Conservation (phyloP, 495 filamentous ascomycete species). For the Astrocystis sublimbata region DNA sequence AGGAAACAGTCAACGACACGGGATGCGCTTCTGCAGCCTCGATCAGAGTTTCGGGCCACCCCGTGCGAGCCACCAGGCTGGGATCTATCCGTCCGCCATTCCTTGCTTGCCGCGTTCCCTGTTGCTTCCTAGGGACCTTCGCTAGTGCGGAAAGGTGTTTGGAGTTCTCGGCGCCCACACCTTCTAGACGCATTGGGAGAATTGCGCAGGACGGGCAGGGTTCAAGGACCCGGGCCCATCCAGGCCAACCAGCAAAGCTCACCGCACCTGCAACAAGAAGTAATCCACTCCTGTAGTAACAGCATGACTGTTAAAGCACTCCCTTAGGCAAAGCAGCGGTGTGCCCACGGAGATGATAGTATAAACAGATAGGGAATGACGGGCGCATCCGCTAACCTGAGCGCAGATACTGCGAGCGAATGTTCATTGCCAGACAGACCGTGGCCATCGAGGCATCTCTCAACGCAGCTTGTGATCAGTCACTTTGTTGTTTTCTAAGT, state of each 20-base stretch:
- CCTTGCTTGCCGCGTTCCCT: slow-evolving; percentile 37
- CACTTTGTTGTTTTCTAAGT: slow-evolving; percentile 1
- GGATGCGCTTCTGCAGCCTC: slow-evolving; percentile 28
- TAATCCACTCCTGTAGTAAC: slow-evolving; percentile 19
- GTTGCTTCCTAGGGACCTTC: slow-evolving; percentile 13
- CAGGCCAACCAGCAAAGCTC: slow-evolving; percentile 19
- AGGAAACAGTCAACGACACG: slow-evolving; percentile 22
- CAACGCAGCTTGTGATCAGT: neutral
- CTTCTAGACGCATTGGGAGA: slow-evolving; percentile 23
- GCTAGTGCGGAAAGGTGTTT: slow-evolving; percentile 32
- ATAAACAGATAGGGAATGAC: neutral
- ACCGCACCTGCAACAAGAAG: slow-evolving; percentile 18
- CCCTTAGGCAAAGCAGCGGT: slow-evolving; percentile 37
- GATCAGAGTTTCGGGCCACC: slow-evolving; percentile 40
- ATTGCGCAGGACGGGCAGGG: slow-evolving; percentile 18
- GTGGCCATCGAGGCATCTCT: neutral
- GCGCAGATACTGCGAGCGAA: neutral
- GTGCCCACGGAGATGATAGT: slow-evolving; percentile 19
- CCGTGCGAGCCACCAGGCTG: slow-evolving; percentile 37
- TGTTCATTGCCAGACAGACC: neutral
- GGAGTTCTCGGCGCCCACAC: slow-evolving; percentile 16
- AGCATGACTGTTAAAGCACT: slow-evolving; percentile 19
- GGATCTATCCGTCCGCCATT: slow-evolving; percentile 40
- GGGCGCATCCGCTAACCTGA: neutral
- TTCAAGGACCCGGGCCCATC: slow-evolving; percentile 27